phyloP scores from a whole-genome alignment of 306 rosid genomes.

The Castanopsis chinensis region DNA sequence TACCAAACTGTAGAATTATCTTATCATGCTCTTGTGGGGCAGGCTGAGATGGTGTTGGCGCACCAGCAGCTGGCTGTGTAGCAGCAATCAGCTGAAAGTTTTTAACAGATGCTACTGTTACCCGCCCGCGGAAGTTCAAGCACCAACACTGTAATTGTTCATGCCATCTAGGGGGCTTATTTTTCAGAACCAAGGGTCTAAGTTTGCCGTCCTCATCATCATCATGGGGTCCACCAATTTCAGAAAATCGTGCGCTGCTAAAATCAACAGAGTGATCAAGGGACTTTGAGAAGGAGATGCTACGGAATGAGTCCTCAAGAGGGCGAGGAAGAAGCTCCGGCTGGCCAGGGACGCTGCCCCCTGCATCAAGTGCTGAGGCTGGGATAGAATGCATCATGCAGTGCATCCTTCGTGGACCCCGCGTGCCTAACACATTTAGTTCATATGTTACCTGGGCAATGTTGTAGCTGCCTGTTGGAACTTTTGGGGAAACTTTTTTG shows the following conservation, averaged over 20 bases:
- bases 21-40: constrained; percentile 70
- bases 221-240: constrained; percentile 43
- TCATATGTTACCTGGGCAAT: constrained; percentile 93
- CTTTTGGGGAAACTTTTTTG: constrained; percentile 86
- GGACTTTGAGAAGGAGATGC: constrained; percentile 72
- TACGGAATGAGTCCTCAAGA: constrained; percentile 70
- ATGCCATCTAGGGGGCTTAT: constrained; percentile 94
- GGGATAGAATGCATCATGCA: constrained; percentile 93
- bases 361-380: constrained; percentile 62
- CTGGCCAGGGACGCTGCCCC: constrained; percentile 75
- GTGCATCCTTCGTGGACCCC: constrained; percentile 96
- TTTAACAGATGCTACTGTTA: constrained; percentile 80
- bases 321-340: constrained; percentile 66
- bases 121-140: constrained; percentile 82
- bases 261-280: constrained; percentile 67
- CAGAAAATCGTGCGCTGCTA: constrained; percentile 77
- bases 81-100: constrained; percentile 86
- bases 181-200: constrained; percentile 72
- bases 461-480: constrained; percentile 85
- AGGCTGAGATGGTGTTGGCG: constrained; percentile 64
- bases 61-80: constrained; percentile 59
- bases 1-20: constrained; percentile 82
- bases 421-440: constrained; percentile 82
- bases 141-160: constrained; percentile 91
- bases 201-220: constrained; percentile 52